Evolutionary conservation across 805 yeast species (phyloP).

Genomic region (Yamadazyma scolyti): DNA sequence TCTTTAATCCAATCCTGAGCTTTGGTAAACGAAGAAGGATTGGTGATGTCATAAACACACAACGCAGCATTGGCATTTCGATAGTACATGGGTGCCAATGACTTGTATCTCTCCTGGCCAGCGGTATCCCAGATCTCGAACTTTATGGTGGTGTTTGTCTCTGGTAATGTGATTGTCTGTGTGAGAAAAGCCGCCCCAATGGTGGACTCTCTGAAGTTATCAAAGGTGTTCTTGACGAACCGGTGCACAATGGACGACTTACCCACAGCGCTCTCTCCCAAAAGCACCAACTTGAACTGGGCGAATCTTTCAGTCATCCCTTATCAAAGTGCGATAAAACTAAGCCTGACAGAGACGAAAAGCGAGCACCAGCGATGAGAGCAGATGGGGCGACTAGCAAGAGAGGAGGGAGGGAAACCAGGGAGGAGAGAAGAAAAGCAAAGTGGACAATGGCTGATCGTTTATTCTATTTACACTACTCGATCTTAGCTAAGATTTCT

Average conservation of each 20-base stretch:
- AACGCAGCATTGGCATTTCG: slow-evolving; percentile 64
- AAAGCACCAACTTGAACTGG: slow-evolving; percentile 60
- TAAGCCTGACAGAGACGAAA: too few relatives aligned
- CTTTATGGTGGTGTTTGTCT: slow-evolving; percentile 51
- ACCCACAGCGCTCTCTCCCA: slow-evolving; percentile 84
- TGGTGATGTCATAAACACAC: slow-evolving; percentile 74
- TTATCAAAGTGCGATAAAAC: too few relatives aligned
- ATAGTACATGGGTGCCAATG: slow-evolving; percentile 45
- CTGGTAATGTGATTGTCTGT: slow-evolving; percentile 57
- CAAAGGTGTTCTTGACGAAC: slow-evolving; percentile 70
- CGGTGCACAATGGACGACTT: slow-evolving; percentile 57
- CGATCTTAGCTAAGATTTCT: slow-evolving; percentile 92
- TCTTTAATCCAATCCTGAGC: slow-evolving; percentile 80
- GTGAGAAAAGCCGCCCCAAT: slow-evolving; percentile 84
- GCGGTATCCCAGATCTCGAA: slow-evolving; percentile 94
- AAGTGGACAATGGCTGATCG: not conserved
- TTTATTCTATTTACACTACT: slow-evolving; percentile 19
- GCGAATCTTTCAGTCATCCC: slow-evolving; percentile 27
- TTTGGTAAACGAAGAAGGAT: slow-evolving; percentile 59
- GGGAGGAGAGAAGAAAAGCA: too few relatives aligned
- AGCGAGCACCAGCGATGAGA: too few relatives aligned
- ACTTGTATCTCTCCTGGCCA: slow-evolving; percentile 61
- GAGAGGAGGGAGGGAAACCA: too few relatives aligned
- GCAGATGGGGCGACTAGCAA: too few relatives aligned
- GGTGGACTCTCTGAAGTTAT: slow-evolving; percentile 71